Evolutionary conservation across 495 filamentous ascomycete species (phyloP).

Genomic region (Podospora australis): DNA sequence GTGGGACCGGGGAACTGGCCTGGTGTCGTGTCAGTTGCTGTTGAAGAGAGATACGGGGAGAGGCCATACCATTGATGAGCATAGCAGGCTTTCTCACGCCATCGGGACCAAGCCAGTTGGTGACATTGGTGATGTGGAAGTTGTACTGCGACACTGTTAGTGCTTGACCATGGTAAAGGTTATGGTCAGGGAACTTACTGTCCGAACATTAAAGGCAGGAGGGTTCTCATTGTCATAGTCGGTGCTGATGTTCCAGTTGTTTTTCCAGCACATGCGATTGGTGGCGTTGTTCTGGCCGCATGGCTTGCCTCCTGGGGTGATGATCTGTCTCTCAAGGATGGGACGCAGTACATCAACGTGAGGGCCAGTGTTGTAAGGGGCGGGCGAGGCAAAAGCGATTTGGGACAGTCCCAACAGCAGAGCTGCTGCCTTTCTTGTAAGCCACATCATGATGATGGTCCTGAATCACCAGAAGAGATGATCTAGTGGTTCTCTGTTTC

Average conservation of each 20-base stretch:
- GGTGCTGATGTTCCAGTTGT: slow-evolving; percentile 27
- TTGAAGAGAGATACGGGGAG: not conserved
- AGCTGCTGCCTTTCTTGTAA: not conserved
- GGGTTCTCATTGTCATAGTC: slow-evolving; percentile 28
- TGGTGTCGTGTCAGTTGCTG: not conserved
- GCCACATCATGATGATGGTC: not conserved
- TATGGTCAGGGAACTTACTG: slow-evolving; percentile 16
- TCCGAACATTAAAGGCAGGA: slow-evolving; percentile 20
- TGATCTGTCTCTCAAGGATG: slow-evolving; percentile 21
- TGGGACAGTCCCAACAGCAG: not conserved
- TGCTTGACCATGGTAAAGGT: not conserved
- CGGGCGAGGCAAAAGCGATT: not conserved
- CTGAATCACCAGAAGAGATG: too few relatives aligned
- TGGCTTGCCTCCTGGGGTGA: slow-evolving; percentile 21
- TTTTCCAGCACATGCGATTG: slow-evolving; percentile 30
- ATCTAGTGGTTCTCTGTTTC: too few relatives aligned
- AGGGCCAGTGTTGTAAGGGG: too few relatives aligned
- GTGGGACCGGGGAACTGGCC: slow-evolving; percentile 23
- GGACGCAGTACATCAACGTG: slow-evolving; percentile 10
- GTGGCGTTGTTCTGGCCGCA: slow-evolving; percentile 28
- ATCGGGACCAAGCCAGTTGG: slow-evolving; percentile 39
- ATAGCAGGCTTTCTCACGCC: slow-evolving; percentile 36
- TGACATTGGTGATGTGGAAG: slow-evolving; percentile 30
- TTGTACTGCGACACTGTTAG: slow-evolving; percentile 20
- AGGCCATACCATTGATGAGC: slow-evolving; percentile 35